A percentile compares a stretch with the other conserved stretches of the same genome.
These are phyloP conservation scores for Plasmodium reichenowi DNA, from an alignment of 169 alveolate genomes.

Conservation along the genomic window DNA sequence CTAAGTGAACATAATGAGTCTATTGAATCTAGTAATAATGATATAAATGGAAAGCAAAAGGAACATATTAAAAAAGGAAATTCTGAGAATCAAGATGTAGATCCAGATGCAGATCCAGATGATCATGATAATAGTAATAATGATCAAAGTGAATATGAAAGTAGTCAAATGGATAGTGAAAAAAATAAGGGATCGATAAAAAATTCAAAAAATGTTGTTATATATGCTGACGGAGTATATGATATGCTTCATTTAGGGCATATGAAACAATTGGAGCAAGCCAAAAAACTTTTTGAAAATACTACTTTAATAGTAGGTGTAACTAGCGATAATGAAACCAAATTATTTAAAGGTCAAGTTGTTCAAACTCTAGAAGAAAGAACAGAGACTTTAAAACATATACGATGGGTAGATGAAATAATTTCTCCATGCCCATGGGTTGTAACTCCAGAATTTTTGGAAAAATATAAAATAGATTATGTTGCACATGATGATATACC, in stretches of 20 bases:
- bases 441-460: conserved; percentile 90
- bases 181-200: not conserved
- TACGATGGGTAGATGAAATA: conserved; percentile 98
- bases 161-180: not conserved
- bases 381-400: conserved; percentile 94
- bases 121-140: not conserved
- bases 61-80: not conserved
- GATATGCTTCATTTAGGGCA: conserved; percentile 98
- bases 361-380: conserved; percentile 95
- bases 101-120: not conserved
- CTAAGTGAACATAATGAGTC: not conserved
- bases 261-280: conserved; percentile 95
- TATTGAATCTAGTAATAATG: no score
- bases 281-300: conserved; percentile 93
- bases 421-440: conserved; percentile 96
- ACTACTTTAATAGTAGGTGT: conserved; percentile 96
- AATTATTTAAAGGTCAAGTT: conserved; percentile 92
- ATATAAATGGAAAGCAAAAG: no score
- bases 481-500: conserved; percentile 95
- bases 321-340: conserved; percentile 95
- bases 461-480: conserved; percentile 91
- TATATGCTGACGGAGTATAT: conserved; percentile 94
- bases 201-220: conserved; percentile 33
- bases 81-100: no score
- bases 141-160: not conserved